These are phyloP conservation scores for Biscogniauxia sp. DNA, from an alignment of 2,329 filamentous ascomycete genomes.

Conservation along the genomic window DNA sequence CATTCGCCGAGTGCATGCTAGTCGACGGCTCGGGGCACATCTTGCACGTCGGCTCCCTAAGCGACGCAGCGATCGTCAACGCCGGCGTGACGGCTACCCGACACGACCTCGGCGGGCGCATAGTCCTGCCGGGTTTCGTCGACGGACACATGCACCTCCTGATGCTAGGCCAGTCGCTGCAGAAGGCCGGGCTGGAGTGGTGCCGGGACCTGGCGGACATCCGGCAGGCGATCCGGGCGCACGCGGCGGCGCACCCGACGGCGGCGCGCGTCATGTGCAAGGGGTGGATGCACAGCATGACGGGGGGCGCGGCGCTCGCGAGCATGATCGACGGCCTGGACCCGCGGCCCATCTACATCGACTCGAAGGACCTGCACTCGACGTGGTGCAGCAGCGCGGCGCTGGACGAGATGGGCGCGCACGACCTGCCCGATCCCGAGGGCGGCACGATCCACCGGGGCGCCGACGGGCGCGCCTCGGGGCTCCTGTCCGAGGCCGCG, in stretches of 20 bases:
- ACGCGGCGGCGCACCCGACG: constrained; percentile 44
- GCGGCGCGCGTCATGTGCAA: constrained; percentile 48
- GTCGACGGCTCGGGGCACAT: constrained; percentile 35
- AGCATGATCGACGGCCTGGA: constrained; percentile 51
- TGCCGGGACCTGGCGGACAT: constrained; percentile 51
- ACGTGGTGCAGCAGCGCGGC: constrained; percentile 55
- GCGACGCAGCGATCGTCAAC: constrained; percentile 29
- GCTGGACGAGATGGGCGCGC: constrained; percentile 47
- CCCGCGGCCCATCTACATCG: constrained; percentile 52
- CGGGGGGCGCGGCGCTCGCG: constrained; percentile 46
- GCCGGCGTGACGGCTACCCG: constrained; percentile 26
- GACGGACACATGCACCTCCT: constrained; percentile 59
- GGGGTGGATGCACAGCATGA: constrained; percentile 58
- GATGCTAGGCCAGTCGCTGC: constrained; percentile 52
- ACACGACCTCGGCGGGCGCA: constrained; percentile 37
- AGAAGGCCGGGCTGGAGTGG: constrained; percentile 46
- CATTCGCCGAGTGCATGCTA: constrained; percentile 39
- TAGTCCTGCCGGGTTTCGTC: constrained; percentile 53
- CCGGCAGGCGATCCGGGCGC: constrained; percentile 41
- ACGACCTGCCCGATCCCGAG: constrained; percentile 44
- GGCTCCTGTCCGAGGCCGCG: constrained; percentile 53
- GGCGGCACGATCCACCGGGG: constrained; percentile 54
- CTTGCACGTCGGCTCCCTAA: constrained; percentile 34
- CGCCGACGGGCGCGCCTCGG: constrained; percentile 43
- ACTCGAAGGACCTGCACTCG: constrained; percentile 56